Conservation (phyloP, 768 basidiomycete genomes). For the Lentinula sp. region DNA sequence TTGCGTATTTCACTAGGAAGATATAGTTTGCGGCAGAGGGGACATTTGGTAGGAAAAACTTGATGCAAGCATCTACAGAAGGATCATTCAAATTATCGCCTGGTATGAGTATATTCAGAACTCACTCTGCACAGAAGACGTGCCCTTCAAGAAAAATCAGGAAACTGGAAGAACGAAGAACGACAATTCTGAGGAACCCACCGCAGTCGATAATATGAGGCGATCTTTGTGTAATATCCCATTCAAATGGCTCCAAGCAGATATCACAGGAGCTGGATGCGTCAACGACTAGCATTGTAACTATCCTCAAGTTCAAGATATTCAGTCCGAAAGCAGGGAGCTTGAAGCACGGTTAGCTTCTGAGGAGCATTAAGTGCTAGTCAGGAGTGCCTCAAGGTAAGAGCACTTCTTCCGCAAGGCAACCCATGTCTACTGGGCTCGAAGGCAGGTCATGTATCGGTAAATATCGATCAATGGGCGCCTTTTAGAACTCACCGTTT, state of each 20-base stretch:
- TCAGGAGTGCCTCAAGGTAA: not conserved
- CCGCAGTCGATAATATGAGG: conserved; percentile 5
- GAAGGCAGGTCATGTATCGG: not conserved
- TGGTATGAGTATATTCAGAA: not conserved
- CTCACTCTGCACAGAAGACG: conserved; percentile 3
- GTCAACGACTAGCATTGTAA: conserved; percentile 4
- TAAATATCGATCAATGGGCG: no score
- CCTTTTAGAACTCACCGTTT: no score
- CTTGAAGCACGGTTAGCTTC: not conserved
- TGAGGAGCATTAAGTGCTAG: not conserved
- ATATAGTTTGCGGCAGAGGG: not conserved
- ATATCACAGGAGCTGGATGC: conserved; percentile 3
- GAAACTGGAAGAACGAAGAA: not conserved
- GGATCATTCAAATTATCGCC: no score
- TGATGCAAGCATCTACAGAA: not conserved
- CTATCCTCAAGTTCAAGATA: not conserved
- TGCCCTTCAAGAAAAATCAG: not conserved
- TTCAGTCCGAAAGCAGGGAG: not conserved
- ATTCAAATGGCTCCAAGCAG: conserved; percentile 2
- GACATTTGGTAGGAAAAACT: conserved; percentile 1
- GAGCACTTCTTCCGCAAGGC: not conserved
- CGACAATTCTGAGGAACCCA: not conserved
- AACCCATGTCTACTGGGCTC: not conserved
- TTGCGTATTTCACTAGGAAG: conserved; percentile 1
- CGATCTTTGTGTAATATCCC: not conserved